These are phyloP conservation scores for Metschnikowia gruessii DNA, from an alignment of 805 yeast genomes.

Conservation along the genomic window DNA sequence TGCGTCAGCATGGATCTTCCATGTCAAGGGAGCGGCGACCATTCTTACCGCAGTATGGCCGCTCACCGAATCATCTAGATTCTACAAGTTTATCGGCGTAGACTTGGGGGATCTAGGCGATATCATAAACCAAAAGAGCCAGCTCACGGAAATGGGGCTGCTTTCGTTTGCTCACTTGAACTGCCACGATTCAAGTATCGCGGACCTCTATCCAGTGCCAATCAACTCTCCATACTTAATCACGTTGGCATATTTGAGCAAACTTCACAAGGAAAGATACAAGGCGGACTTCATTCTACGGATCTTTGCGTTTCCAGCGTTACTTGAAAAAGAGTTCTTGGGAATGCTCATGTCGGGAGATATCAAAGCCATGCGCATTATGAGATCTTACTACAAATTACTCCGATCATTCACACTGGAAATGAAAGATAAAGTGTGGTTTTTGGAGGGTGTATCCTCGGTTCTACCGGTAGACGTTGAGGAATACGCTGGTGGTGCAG, in stretches of 20 bases:
- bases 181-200: slow-evolving; percentile 83
- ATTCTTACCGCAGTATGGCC: slow-evolving; percentile 97
- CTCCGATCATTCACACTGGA: slow-evolving; percentile 79
- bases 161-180: slow-evolving; percentile 54
- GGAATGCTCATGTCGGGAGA: slow-evolving; percentile 82
- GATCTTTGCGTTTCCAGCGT: slow-evolving; percentile 90
- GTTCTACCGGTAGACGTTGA: slow-evolving; percentile 92
- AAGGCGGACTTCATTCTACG: slow-evolving; percentile 83
- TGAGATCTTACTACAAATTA: slow-evolving; percentile 82
- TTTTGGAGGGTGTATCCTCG: slow-evolving; percentile 75
- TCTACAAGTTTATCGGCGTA: slow-evolving; percentile 62
- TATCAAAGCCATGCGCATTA: slow-evolving; percentile 81
- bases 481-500: slow-evolving; percentile 80
- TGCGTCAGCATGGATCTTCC: slow-evolving; percentile 95
- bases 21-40: slow-evolving; percentile 95
- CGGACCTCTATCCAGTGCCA: slow-evolving; percentile 83
- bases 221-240: slow-evolving; percentile 80
- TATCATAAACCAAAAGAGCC: slow-evolving; percentile 42
- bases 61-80: slow-evolving; percentile 45
- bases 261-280: slow-evolving; percentile 74
- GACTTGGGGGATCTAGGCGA: slow-evolving; percentile 90
- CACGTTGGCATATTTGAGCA: slow-evolving; percentile 83
- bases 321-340: slow-evolving; percentile 76
- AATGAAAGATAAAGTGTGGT: slow-evolving; percentile 90
- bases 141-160: slow-evolving; percentile 20